Percentiles rank a stretch among this genome's conserved stretches.
Evolutionary conservation across 257 asterid species (phyloP).

Genomic region (Paulownia fortunei): DNA sequence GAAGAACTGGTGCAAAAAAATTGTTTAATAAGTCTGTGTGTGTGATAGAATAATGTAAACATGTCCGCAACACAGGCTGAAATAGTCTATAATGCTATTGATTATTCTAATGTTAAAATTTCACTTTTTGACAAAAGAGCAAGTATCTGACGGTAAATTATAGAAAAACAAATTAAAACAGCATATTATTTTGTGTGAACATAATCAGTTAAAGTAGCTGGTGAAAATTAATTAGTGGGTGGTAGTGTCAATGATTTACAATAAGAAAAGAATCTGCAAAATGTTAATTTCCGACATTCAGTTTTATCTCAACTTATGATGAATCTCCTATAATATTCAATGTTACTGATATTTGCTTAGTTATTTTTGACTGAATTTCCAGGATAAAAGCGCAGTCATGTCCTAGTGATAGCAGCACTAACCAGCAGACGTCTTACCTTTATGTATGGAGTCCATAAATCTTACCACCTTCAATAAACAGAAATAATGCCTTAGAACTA

Average conservation of each 20-base stretch:
- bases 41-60: background rate
- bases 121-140: background rate
- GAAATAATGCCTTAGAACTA: background rate
- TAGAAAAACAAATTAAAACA: no score
- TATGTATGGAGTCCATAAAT: background rate
- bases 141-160: background rate
- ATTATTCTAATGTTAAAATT: background rate
- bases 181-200: background rate
- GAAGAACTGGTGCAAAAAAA: background rate
- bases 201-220: background rate
- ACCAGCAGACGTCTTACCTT: background rate
- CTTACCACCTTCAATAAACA: background rate
- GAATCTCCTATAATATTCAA: no score
- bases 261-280: no score
- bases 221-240: background rate
- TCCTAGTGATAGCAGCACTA: background rate
- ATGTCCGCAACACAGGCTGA: background rate
- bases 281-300: no score
- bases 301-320: background rate
- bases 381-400: background rate
- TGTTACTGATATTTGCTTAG: no score
- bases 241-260: background rate
- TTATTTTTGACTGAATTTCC: background rate
- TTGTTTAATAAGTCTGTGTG: background rate
- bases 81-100: background rate